A percentile compares a stretch with the other conserved stretches of the same genome.
These are phyloP conservation scores for Pseudogymnoascus sp. DNA, from an alignment of 2,329 filamentous ascomycete species.

Conservation along the genomic window DNA sequence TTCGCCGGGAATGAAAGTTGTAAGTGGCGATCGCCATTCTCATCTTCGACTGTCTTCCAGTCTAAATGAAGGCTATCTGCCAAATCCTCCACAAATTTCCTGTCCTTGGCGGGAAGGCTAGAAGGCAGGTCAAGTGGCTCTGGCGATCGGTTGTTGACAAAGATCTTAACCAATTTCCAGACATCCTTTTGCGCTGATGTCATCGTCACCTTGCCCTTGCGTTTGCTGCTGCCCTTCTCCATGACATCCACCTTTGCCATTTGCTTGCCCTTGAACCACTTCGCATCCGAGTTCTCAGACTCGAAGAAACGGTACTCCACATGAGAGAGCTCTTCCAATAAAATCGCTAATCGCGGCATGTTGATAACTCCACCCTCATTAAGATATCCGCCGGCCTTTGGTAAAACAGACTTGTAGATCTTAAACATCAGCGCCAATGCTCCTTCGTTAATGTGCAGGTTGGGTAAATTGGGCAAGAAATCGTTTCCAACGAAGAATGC, in stretches of 20 bases:
- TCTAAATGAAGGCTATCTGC: constrained; percentile 60
- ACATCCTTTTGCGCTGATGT: constrained; percentile 73
- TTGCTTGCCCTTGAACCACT: constrained; percentile 86
- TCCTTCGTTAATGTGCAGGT: constrained; percentile 96
- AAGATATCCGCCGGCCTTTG: constrained; percentile 84
- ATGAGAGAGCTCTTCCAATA: constrained; percentile 77
- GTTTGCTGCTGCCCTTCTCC: constrained; percentile 44
- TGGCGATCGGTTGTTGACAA: constrained; percentile 60
- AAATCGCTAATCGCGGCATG: constrained; percentile 63
- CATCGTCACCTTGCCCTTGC: constrained; percentile 64
- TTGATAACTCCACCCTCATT: constrained; percentile 94
- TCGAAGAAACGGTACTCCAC: constrained; percentile 93
- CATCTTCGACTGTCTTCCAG: constrained; percentile 56
- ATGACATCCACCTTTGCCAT: constrained; percentile 61
- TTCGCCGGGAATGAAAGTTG: constrained; percentile 49
- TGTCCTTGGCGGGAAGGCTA: constrained; percentile 70
- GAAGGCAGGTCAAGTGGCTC: constrained; percentile 65
- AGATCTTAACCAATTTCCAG: constrained; percentile 76
- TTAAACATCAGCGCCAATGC: constrained; percentile 95
- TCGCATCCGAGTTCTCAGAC: constrained; percentile 75
- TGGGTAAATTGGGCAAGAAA: constrained; percentile 93
- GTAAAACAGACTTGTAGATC: constrained; percentile 85
- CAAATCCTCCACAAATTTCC: constrained; percentile 86
- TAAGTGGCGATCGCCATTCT: constrained; percentile 58
- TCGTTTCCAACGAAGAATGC: constrained; percentile 99